Base-by-base conservation (phyloP, 2,329 filamentous ascomycete species). In the Calonectria hawksworthii region DNA sequence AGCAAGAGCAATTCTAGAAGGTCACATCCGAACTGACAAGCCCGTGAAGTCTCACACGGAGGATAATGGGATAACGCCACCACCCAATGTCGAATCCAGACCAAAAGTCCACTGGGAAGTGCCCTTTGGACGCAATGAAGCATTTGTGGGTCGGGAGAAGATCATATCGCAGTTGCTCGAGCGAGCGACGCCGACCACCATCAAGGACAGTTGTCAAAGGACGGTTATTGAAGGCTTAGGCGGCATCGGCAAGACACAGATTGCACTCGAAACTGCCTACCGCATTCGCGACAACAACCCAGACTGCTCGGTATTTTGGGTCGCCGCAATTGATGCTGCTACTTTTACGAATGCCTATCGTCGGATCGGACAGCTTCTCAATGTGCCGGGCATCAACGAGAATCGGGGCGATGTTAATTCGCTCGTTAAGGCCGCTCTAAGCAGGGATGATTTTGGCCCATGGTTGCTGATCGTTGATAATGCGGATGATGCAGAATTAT, bases 401-500 rank as follows among this genome's bases (percentile, higher is more conserved):
- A 75, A 82, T 1, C 80, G 84, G 6, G 81, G 79, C 0, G 83
- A 88, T 70, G 68, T 86, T 2, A 86, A 83, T 51, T 30, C 44
- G 14, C 80, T 86, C 2, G 83, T 89, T 5, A 85, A 85, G 47
- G 54, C 50, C 6, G 77, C 75, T 14, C 74, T 89, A 2, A 83
- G 80, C 44, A 67, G 80, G n/a, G 72, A 44, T n/a, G 73, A 23
- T 8, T 36, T 59, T 1, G 80, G 82, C 1, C 73, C 74, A 1
- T 89, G 86, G 87, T 79, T 89, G 1, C 70, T 89, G 51, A 79
- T 89, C 50, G 66, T 89, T n/a, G 86, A 89, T 69, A 89, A 88
- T 65, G 85, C 84, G 14, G 86, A 89, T 68, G 85, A 89, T 70
- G 59, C 63, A 6, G 72, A 83, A 2, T 69, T 87, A 4, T 69